Evolutionary conservation across 352 stramenopile species (phyloP).

Genomic region (Globisporangium acanthophoron): DNA sequence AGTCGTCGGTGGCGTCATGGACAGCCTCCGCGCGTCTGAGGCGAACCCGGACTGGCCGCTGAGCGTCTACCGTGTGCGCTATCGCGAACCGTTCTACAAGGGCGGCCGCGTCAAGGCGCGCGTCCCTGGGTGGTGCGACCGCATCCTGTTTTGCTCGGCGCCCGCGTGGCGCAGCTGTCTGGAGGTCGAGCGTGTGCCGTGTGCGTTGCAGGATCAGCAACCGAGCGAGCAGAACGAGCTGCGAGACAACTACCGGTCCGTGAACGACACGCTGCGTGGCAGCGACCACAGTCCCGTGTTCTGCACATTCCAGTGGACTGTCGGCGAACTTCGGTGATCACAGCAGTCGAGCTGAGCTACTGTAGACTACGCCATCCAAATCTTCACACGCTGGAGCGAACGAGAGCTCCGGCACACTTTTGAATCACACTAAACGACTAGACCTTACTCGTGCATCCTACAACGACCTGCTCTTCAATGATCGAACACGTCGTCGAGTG

Average conservation of each 20-base stretch:
- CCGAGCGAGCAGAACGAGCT: constrained; percentile 4
- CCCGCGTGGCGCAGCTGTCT: constrained; percentile 12
- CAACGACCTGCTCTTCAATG: too few relatives aligned
- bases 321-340: constrained; percentile 3
- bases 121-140: constrained; percentile 65
- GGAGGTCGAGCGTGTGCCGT: constrained; percentile 35
- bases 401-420: too few relatives aligned
- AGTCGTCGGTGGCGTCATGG: constrained; percentile 14
- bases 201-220: not conserved
- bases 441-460: too few relatives aligned
- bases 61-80: constrained; percentile 45
- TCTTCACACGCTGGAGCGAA: too few relatives aligned
- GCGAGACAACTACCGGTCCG: constrained; percentile 54
- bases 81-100: constrained; percentile 73
- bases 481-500: constrained; percentile 29
- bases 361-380: too few relatives aligned
- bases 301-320: constrained; percentile 45
- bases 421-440: too few relatives aligned
- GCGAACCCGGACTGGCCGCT: constrained; percentile 40
- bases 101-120: constrained; percentile 53
- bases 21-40: constrained; percentile 1
- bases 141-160: constrained; percentile 50
- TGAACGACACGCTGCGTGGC: constrained; percentile 51
- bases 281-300: constrained; percentile 65
- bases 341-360: not conserved